A percentile compares a stretch with the other conserved stretches of the same genome.
Evolutionary conservation across 805 yeast species (phyloP).

Genomic region (Saccharomycopsis sp.): DNA sequence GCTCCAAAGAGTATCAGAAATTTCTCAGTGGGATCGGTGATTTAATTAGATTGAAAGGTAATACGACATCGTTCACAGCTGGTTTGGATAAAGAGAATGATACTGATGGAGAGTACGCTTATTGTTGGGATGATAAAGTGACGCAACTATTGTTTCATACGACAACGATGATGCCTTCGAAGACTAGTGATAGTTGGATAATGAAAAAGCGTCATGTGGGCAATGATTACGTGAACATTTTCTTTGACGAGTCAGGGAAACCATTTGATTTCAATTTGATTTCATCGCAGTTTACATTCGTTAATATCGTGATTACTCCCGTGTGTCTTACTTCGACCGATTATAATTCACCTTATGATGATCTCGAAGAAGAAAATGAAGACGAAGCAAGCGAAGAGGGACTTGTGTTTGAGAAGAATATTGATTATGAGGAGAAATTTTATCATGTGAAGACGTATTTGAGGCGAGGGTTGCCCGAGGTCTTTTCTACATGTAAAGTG

Average conservation of each 20-base stretch:
- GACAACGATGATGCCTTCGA: slow-evolving; percentile 73
- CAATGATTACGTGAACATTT: slow-evolving; percentile 74
- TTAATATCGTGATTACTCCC: slow-evolving; percentile 74
- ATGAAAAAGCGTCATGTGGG: slow-evolving; percentile 79
- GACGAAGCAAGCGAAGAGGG: background rate
- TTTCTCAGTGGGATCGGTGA: slow-evolving; percentile 57
- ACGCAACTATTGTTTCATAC: slow-evolving; percentile 72
- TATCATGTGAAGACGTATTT: slow-evolving; percentile 61
- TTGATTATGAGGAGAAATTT: slow-evolving; percentile 24
- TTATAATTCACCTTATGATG: slow-evolving; percentile 12
- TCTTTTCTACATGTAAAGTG: slow-evolving; percentile 69
- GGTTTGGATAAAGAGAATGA: slow-evolving; percentile 70
- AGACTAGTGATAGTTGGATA: slow-evolving; percentile 22
- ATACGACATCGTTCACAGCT: slow-evolving; percentile 55
- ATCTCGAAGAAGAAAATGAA: background rate
- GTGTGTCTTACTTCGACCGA: slow-evolving; percentile 21
- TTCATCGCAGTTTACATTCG: slow-evolving; percentile 73
- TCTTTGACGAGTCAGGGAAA: slow-evolving; percentile 66
- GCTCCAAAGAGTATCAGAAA: slow-evolving; percentile 54
- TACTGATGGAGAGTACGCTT: slow-evolving; percentile 68
- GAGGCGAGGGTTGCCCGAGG: slow-evolving; percentile 65
- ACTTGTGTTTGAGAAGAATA: background rate
- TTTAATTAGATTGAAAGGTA: slow-evolving; percentile 47
- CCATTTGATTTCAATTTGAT: slow-evolving; percentile 66
- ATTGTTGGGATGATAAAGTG: slow-evolving; percentile 64